Evolutionary conservation across 2,329 filamentous ascomycete species (phyloP), one percentile per base, ranked within the genome.

Genomic region (Clonostachys solani): DNA sequence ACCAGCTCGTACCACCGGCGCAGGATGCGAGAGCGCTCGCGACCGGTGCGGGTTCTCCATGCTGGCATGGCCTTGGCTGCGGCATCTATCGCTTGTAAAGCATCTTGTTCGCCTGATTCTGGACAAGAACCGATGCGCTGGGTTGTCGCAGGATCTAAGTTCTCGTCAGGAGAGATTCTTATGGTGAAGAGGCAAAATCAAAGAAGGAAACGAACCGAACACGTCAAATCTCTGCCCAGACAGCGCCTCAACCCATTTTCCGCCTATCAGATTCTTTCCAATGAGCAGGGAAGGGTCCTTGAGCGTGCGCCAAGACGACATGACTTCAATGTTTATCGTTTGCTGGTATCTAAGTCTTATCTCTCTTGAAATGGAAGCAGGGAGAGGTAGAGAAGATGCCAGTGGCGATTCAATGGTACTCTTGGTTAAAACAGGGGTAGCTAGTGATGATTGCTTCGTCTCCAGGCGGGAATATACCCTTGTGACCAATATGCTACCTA

Each of bases 171-270:
- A 13, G 40, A 17, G 17, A 4, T 42, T 23, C n/a, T 8, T 6
- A 10, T 42, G 8, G 7, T 3, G 15, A 15, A 17, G 2, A 38
- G 15, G 12, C 2, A 8, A 1, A 38, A 18, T 5, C 13, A 47
- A 19, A 18, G 23, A 36, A 38, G 17, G 9, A n/a, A 15, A 29
- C 43, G 33, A 38, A 54, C 50, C 49, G 19, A 43, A 47, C 50
- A 89, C 81, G 57, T 87, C 81, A 60, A 90, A 90, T 38, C 83
- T 87, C 71, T 87, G 75, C 49, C 82, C 82, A 1, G 83, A 87
- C 54, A 79, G 77, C 43, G 86, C 83, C 52, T 72, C 73, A 47
- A 88, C 76, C 82, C 85, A 91, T 73, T 87, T 73, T 56, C 86
- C 86, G 63, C 90, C 85, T 58, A 90, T 77, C 60, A 83, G 89